These are phyloP conservation scores for Ogataea saltuana DNA, from an alignment of 805 yeast genomes.

Conservation along the genomic window DNA sequence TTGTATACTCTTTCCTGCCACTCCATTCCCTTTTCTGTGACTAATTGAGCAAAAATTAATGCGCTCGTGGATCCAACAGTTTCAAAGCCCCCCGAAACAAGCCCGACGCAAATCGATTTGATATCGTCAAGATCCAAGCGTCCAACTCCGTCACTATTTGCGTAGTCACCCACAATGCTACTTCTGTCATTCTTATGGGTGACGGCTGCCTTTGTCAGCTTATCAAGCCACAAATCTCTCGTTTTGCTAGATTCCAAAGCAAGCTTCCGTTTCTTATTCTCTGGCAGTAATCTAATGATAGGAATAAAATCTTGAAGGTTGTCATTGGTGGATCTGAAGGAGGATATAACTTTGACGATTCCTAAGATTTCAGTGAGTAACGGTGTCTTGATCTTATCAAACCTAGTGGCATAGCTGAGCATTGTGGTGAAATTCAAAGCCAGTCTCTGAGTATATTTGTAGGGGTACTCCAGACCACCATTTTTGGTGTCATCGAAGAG, in stretches of 20 bases:
- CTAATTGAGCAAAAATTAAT: conserved; percentile 21
- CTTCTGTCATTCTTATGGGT: conserved; percentile 28
- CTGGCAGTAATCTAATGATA: conserved; percentile 33
- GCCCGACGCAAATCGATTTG: conserved; percentile 27
- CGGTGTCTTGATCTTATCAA: conserved; percentile 32
- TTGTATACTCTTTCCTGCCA: conserved; percentile 25
- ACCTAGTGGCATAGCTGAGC: conserved; percentile 41
- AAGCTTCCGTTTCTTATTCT: conserved; percentile 28
- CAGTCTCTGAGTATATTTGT: conserved; percentile 36
- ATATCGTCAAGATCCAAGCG: conserved; percentile 24
- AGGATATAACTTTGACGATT: conserved; percentile 34
- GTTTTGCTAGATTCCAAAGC: conserved; percentile 31
- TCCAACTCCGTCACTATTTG: conserved; percentile 31
- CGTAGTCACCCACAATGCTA: conserved; percentile 38
- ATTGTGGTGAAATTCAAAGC: conserved; percentile 42
- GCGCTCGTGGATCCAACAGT: conserved; percentile 25
- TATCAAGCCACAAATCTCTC: conserved; percentile 35
- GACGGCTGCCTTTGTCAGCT: conserved; percentile 31
- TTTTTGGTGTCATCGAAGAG: conserved; percentile 20
- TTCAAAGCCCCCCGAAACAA: conserved; percentile 29
- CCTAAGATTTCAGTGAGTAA: conserved; percentile 33
- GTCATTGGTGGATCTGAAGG: conserved; percentile 39
- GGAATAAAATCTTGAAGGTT: conserved; percentile 42
- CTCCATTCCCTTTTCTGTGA: conserved; percentile 13
- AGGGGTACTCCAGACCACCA: conserved; percentile 23